Evolutionary conservation across 257 asterid genomes (phyloP), one percentile per base, ranked within the genome.

Genomic region (Ilex asprella): DNA sequence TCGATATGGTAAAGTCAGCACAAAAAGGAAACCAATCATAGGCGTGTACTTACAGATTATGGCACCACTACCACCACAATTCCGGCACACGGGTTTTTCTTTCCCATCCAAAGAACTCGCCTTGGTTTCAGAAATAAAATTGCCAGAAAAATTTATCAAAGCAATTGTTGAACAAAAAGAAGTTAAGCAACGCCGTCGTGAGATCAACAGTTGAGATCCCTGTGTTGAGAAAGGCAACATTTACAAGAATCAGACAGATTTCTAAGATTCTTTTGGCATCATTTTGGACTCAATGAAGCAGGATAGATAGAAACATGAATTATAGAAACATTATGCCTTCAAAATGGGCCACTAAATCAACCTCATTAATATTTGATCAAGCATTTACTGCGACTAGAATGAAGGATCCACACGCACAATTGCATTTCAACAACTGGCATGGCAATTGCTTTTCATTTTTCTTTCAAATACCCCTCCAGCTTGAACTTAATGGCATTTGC

Each of bases 21-120:
- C 3, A 7, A 47, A 60, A 59, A 41, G 30, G 27, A 14, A 35
- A 67, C 7, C 46, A 58, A 58, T 31, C 31, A 41, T 3, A 0
- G 43, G 31, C 16, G 0, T 55, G 51, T 32, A 82, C 99, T 75
- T 71, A 93, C 96, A 93, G 53, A 89, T 83, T 57, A 93, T 60
- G 60, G 99, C 97, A 14, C 99, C 99, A 63, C 88, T 87, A 70
- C 97, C 99, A 70, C 79, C 72, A 65, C 99, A 92, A 55, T 92
- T 92, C 49, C 94, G 94, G 75, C 97, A 93, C 5, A 64, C 94
- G 16, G 90, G 71, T 47, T 73, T 81, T 61, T 80, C 96, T 56
- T 78, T 81, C 71, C 84, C 82, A 60, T 85, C 97, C 66, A 73
- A 63, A 67, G 91, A 87, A 57, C 64, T 59, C 58, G 97, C 95